Percentiles rank a stretch among this genome's conserved stretches.
Conservation (phyloP, 1,284 basidiomycete species). For the Abortiporus biennis region DNA sequence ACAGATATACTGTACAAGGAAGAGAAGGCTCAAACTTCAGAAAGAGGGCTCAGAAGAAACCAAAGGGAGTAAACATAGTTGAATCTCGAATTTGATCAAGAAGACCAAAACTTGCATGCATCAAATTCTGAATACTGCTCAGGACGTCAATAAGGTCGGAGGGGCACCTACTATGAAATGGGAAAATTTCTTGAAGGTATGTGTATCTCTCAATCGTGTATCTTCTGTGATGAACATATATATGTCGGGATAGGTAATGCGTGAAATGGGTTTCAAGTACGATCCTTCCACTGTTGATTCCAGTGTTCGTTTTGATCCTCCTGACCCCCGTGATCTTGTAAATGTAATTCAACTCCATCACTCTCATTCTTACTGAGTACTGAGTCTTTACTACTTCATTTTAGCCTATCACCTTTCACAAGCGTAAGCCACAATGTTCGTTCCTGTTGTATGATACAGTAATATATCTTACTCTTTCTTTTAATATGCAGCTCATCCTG, state of each 20-base stretch:
- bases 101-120: conserved; percentile 56
- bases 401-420: conserved; percentile 76
- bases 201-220: neutral
- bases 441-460: too few species aligned
- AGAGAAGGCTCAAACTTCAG: conserved; percentile 31
- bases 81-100: conserved; percentile 52
- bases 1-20: conserved; percentile 45
- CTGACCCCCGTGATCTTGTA: conserved; percentile 49
- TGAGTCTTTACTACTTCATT: too few species aligned
- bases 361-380: too few species aligned
- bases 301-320: conserved; percentile 76
- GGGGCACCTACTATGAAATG: conserved; percentile 69
- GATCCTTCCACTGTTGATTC: conserved; percentile 74
- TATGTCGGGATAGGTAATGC: conserved; percentile 59
- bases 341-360: too few species aligned
- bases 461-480: too few species aligned
- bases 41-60: conserved; percentile 18
- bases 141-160: conserved; percentile 52
- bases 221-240: neutral
- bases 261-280: conserved; percentile 68
- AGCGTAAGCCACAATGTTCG: too few species aligned
- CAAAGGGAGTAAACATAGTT: conserved; percentile 35
- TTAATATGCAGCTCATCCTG: conserved; percentile 55
- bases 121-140: conserved; percentile 52
- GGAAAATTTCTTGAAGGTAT: conserved; percentile 59